phyloP scores from a whole-genome alignment of 2,329 filamentous ascomycete genomes.

The Rutstroemia sydowiana region DNA sequence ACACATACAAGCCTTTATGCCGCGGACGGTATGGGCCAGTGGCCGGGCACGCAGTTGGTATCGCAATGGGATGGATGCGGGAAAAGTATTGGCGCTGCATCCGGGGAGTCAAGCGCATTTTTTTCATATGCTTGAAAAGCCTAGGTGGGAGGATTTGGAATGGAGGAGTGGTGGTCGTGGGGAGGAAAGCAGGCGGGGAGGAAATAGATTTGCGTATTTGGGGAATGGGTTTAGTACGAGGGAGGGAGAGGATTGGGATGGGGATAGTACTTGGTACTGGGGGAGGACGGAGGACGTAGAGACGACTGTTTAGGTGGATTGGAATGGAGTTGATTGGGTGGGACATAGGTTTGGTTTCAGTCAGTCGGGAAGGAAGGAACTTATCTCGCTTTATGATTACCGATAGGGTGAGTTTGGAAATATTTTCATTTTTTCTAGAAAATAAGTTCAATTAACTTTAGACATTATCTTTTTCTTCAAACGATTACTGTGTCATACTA shows the following conservation, averaged over 20 bases:
- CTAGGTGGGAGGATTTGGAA: slow-evolving; percentile 14
- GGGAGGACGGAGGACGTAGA: neutral
- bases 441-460: no score
- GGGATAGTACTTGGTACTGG: slow-evolving; percentile 9
- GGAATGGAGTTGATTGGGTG: neutral
- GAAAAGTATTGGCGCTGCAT: slow-evolving; percentile 15
- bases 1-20: slow-evolving; percentile 26
- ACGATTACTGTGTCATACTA: no score
- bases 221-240: slow-evolving; percentile 13
- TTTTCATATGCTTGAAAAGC: slow-evolving; percentile 10
- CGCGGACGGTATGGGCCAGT: slow-evolving; percentile 19
- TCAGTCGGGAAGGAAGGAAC: no score
- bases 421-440: no score
- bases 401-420: no score
- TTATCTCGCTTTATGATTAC: no score
- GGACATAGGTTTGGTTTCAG: no score
- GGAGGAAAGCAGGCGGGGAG: neutral
- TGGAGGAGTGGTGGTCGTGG: neutral
- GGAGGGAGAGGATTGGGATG: slow-evolving; percentile 1
- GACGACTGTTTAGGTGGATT: neutral
- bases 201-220: slow-evolving; percentile 13
- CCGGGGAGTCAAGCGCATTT: slow-evolving; percentile 15
- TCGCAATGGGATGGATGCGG: slow-evolving; percentile 13
- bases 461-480: no score
- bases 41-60: slow-evolving; percentile 20